Conservation (phyloP, 306 rosid species). For the Cicer bijugum region DNA sequence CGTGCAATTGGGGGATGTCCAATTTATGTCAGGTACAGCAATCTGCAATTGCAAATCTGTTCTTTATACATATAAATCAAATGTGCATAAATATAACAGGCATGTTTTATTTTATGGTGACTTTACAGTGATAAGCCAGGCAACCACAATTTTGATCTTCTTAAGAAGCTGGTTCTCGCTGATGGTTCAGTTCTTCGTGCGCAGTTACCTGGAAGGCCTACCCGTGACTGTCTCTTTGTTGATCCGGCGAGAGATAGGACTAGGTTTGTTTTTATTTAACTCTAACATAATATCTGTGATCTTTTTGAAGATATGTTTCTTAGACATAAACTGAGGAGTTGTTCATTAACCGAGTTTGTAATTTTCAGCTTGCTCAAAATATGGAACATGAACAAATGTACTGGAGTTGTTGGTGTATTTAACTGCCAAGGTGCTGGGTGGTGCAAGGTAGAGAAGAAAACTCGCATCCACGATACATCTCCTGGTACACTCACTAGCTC, state of each 20-base stretch:
- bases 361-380: constrained; percentile 84
- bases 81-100: neutral
- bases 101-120: neutral
- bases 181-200: constrained; percentile 97
- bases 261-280: constrained; percentile 56
- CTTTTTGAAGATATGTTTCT: neutral
- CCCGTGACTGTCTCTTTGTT: constrained; percentile 78
- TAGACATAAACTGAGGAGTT: constrained; percentile 13
- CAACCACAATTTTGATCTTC: constrained; percentile 85
- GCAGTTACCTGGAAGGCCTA: constrained; percentile 88
- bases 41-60: neutral
- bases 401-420: constrained; percentile 93
- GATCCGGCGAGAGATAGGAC: constrained; percentile 95
- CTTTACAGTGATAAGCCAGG: constrained; percentile 86
- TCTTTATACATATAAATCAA: constrained; percentile 11
- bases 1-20: constrained; percentile 97
- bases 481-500: constrained; percentile 75
- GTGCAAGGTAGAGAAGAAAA: constrained; percentile 86
- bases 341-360: constrained; percentile 16
- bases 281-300: neutral
- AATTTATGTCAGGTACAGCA: constrained; percentile 82
- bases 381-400: constrained; percentile 91
- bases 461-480: constrained; percentile 73
- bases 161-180: constrained; percentile 89
- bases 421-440: constrained; percentile 99